phyloP scores from a whole-genome alignment of 768 basidiomycete species.

The Amanita rubescens region DNA sequence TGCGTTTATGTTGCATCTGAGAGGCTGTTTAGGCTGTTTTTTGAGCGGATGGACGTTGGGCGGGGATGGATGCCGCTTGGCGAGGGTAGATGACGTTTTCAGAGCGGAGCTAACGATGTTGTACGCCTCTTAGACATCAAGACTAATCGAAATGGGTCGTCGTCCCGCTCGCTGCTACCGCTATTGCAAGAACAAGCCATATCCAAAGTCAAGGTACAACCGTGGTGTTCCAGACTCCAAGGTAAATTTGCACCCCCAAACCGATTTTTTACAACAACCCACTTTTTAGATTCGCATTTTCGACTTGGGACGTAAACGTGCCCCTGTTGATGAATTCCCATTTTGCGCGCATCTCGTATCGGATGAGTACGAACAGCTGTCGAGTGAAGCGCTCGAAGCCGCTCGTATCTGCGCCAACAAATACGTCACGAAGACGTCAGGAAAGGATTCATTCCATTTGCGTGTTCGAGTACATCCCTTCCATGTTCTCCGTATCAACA shows the following conservation, averaged over 20 bases:
- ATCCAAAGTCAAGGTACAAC: constrained; percentile 93
- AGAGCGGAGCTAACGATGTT: constrained; percentile 2
- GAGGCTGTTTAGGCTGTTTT: neutral
- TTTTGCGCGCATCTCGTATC: constrained; percentile 96
- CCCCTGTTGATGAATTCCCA: constrained; percentile 95
- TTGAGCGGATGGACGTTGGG: constrained; percentile 6
- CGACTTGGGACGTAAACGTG: constrained; percentile 93
- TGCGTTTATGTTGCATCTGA: neutral
- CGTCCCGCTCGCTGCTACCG: constrained; percentile 97
- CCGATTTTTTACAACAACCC: neutral
- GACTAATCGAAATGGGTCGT: constrained; percentile 72
- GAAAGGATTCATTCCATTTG: constrained; percentile 99
- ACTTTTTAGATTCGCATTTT: constrained; percentile 82
- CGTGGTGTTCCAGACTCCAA: constrained; percentile 98
- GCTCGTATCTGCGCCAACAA: constrained; percentile 99
- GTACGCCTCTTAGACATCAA: neutral
- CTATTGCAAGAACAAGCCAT: constrained; percentile 99
- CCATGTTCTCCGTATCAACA: constrained; percentile 99
- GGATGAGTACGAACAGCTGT: constrained; percentile 96
- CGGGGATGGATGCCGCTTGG: constrained; percentile 7
- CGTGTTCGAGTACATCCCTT: constrained; percentile 96
- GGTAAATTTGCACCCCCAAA: constrained; percentile 30
- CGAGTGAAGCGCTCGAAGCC: constrained; percentile 92
- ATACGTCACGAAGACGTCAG: constrained; percentile 95
- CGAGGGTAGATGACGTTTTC: constrained; percentile 5